Conservation (phyloP, 2,329 filamentous ascomycete species). For the Zymoseptoria pseudotritici region DNA sequence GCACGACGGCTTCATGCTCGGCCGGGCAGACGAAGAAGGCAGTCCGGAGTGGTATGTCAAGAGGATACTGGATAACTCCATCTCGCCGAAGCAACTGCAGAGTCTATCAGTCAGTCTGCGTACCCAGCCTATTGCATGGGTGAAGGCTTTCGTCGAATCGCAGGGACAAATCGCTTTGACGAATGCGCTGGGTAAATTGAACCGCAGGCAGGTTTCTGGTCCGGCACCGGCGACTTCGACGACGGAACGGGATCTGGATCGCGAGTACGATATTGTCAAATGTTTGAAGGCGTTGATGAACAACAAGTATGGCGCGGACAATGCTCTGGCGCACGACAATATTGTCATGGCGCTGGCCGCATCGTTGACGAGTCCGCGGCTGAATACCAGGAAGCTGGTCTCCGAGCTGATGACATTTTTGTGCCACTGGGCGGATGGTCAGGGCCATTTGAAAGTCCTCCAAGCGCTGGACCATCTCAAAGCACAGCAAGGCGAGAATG, state of each 20-base stretch:
- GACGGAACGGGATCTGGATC: conserved; percentile 73
- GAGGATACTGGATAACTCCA: conserved; percentile 91
- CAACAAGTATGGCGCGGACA: conserved; percentile 97
- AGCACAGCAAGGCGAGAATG: conserved; percentile 78
- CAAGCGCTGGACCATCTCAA: conserved; percentile 91
- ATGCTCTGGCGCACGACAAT: conserved; percentile 83
- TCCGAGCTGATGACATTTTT: conserved; percentile 95
- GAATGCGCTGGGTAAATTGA: conserved; percentile 88
- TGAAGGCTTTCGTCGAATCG: conserved; percentile 91
- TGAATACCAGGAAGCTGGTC: conserved; percentile 88
- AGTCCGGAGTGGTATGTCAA: conserved; percentile 98
- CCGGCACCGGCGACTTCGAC: conserved; percentile 56
- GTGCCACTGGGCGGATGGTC: conserved; percentile 84
- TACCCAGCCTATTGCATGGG: conserved; percentile 95
- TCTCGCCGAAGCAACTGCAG: conserved; percentile 83
- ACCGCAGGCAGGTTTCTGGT: conserved; percentile 71
- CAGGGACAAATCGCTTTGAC: conserved; percentile 95
- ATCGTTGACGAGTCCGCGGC: conserved; percentile 77
- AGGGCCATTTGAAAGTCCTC: conserved; percentile 88
- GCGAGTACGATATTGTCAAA: conserved; percentile 95
- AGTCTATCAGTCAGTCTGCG: conserved; percentile 90
- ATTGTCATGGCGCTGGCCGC: conserved; percentile 81
- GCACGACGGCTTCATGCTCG: conserved; percentile 55
- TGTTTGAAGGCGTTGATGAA: conserved; percentile 97
- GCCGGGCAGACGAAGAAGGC: conserved; percentile 84